phyloP scores from a whole-genome alignment of 2,329 filamentous ascomycete genomes.

The Pseudogymnoascus sp. region DNA sequence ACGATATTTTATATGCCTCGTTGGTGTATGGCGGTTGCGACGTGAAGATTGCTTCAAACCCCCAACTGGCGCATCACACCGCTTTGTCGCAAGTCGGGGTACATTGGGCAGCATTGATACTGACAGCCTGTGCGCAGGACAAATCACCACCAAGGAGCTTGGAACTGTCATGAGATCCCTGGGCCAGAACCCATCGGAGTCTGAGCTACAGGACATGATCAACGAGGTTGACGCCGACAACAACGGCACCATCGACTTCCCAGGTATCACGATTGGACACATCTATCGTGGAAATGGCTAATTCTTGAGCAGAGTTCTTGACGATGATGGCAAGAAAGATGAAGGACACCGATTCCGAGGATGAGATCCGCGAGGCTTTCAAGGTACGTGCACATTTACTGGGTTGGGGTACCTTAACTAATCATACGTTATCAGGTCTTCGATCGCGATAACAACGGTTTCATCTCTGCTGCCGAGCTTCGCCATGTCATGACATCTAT shows the following conservation, averaged over 20 bases:
- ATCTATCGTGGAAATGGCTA: slow-evolving; percentile 16
- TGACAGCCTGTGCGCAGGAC: slow-evolving; percentile 45
- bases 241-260: slow-evolving; percentile 88
- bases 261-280: slow-evolving; percentile 49
- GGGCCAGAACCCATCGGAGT: slow-evolving; percentile 84
- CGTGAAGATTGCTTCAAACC: neutral
- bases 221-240: slow-evolving; percentile 90
- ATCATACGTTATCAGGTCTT: slow-evolving; percentile 49
- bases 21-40: neutral
- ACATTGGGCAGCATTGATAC: neutral
- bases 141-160: slow-evolving; percentile 87
- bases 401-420: slow-evolving; percentile 3
- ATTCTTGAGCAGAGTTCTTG: slow-evolving; percentile 61
- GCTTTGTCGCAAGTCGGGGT: neutral
- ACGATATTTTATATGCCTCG: neutral
- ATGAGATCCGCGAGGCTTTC: slow-evolving; percentile 85
- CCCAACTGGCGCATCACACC: slow-evolving; percentile 9
- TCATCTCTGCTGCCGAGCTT: slow-evolving; percentile 81
- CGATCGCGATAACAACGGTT: slow-evolving; percentile 85
- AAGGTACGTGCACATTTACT: slow-evolving; percentile 38
- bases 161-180: slow-evolving; percentile 87
- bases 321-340: slow-evolving; percentile 95
- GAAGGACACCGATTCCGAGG: slow-evolving; percentile 88
- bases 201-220: slow-evolving; percentile 88
- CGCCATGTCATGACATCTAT: slow-evolving; percentile 90